These are phyloP conservation scores for Austroboletus festivus DNA, from an alignment of 768 basidiomycete species.

Conservation along the genomic window DNA sequence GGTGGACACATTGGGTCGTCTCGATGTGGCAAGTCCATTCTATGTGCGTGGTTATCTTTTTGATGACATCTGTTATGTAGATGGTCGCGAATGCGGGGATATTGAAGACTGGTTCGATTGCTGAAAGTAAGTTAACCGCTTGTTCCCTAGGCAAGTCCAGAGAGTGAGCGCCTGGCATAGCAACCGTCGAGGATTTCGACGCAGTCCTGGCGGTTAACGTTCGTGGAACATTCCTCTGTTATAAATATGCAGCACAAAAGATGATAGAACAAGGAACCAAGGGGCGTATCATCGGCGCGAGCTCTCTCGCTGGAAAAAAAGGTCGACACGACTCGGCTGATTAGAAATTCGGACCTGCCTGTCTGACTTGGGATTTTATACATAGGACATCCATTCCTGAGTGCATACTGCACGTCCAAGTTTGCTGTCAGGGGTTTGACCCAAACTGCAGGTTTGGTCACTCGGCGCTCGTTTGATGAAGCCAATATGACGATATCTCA, in stretches of 20 bases:
- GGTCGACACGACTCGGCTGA: slow-evolving; percentile 7
- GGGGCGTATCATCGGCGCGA: slow-evolving; percentile 40
- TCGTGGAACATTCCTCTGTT: slow-evolving; percentile 39
- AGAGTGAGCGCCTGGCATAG: no score
- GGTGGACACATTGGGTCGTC: no score
- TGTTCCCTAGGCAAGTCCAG: no score
- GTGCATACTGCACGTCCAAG: slow-evolving; percentile 38
- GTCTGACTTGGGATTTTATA: background rate
- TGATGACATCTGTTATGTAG: no score
- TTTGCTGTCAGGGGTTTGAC: slow-evolving; percentile 44
- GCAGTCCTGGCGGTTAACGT: slow-evolving; percentile 36
- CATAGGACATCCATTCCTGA: slow-evolving; percentile 28
- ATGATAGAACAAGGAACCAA: slow-evolving; percentile 44
- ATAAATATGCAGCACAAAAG: slow-evolving; percentile 41
- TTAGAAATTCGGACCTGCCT: background rate
- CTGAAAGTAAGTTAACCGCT: no score
- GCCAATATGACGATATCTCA: slow-evolving; percentile 10
- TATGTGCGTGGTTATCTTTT: no score
- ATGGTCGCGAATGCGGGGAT: no score
- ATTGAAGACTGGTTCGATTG: no score
- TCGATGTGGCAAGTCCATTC: no score
- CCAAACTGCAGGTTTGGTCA: slow-evolving; percentile 27
- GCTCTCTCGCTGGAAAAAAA: slow-evolving; percentile 37
- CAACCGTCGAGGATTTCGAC: slow-evolving; percentile 32
- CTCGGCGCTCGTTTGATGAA: background rate